Base-by-base conservation (phyloP, 192 early-diverging fungal genomes). In the Rhizoclosmatium sp. region DNA sequence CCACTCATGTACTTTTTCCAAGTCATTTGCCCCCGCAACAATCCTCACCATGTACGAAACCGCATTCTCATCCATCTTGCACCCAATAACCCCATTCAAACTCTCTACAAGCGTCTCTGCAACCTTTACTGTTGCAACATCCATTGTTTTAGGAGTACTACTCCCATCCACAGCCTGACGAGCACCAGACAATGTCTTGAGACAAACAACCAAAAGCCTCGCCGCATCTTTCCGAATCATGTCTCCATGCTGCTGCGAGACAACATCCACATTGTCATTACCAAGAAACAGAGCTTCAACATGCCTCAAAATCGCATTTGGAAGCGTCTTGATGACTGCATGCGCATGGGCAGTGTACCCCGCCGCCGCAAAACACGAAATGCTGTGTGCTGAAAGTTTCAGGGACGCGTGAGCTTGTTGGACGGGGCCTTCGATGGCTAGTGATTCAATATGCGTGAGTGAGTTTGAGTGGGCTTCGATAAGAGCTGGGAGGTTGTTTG, bases 171-270 rank as follows among this genome's bases (percentile, higher is more conserved):
- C 31, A 31, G 31, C 31, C 31, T 31, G 31, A 31, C 31, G 54
- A 9, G 61, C 61, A 5, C 61, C 5, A 7, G 61, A 9, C 21
- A 64, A 64, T n/a, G 61, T 9, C 61, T 64, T 64, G 14, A 64
- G 21, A 40, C 21, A 64, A 40, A 44, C 46, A 44, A 16, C 44
- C 42, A 69, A 47, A 7, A 69, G 16, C 9, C 45, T 21, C 67
- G 39, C 46, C 46, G 67, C 40, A 47, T 69, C 67, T 44, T 69
- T 69, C 12, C 67, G 67, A 47, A 69, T 21, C 67, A 47, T 69
- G 40, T 69, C 67, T 16, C 51, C 62, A 65, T 12, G 46, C 45
- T 16, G 10, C 40, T 23, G 7, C 19, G 67, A 47, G 51, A 7
- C 51, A 54, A 54, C 51, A 12, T 12, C 5, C 51, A 16, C 9